phyloP scores from a whole-genome alignment of 1,284 basidiomycete genomes.

The Cryptococcus sp. region DNA sequence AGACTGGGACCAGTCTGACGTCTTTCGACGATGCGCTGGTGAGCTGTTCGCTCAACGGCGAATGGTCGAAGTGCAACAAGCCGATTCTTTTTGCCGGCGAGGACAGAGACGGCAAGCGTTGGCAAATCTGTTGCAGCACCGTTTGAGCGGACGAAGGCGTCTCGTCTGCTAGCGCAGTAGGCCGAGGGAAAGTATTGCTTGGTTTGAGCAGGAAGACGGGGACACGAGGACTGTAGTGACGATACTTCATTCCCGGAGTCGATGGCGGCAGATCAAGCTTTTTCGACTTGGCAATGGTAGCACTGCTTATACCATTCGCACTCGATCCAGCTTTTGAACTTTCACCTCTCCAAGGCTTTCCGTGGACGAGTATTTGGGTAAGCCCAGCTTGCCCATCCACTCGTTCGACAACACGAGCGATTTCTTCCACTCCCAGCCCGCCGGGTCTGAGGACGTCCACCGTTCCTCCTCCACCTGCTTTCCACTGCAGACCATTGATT shows the following conservation, averaged over 20 bases:
- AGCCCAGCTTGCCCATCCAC: conserved; percentile 40
- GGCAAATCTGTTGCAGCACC: conserved; percentile 12
- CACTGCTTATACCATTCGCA: background rate
- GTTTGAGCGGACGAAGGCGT: conserved; percentile 16
- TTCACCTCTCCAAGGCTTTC: conserved; percentile 30
- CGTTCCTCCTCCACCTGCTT: conserved; percentile 62
- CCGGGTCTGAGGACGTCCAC: conserved; percentile 87
- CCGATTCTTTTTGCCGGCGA: conserved; percentile 56
- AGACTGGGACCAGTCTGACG: conserved; percentile 39
- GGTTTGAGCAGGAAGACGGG: conserved; percentile 76
- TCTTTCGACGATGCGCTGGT: background rate
- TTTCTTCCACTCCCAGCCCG: conserved; percentile 86
- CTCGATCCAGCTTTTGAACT: conserved; percentile 4
- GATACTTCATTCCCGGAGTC: conserved; percentile 99
- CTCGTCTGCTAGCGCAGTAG: conserved; percentile 30
- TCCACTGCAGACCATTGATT: conserved; percentile 70
- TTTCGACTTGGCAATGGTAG: background rate
- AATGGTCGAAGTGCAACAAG: conserved; percentile 68
- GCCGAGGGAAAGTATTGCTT: conserved; percentile 46
- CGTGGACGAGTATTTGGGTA: conserved; percentile 39
- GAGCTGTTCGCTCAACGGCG: conserved; percentile 37
- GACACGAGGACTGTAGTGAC: conserved; percentile 89
- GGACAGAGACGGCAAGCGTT: conserved; percentile 4
- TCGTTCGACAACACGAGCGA: conserved; percentile 63
- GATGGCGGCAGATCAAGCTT: conserved; percentile 63